phyloP scores from a whole-genome alignment of 2,329 filamentous ascomycete species.

The Fusarium heterosporum region DNA sequence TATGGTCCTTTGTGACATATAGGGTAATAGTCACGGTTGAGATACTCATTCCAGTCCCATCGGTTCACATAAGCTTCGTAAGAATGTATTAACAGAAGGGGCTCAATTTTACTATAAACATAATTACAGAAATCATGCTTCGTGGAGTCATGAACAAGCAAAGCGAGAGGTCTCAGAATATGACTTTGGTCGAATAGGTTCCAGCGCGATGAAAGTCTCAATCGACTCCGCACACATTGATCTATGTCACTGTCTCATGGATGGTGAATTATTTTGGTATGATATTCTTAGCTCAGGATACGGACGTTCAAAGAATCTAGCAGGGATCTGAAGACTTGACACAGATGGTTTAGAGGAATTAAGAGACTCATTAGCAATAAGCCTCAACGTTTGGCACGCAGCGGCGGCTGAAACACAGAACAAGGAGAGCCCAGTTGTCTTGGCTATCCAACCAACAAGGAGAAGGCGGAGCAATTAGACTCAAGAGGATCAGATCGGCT shows the following conservation, averaged over 20 bases:
- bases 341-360: not conserved
- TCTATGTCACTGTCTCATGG: not conserved
- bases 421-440: not conserved
- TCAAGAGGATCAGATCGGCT: conserved; percentile 28
- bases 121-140: not conserved
- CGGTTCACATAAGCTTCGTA: not conserved
- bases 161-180: too few species aligned
- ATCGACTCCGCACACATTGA: not conserved
- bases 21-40: not conserved
- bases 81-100: too few species aligned
- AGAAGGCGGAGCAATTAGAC: conserved; percentile 24
- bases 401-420: not conserved
- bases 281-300: not conserved
- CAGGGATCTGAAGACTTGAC: not conserved
- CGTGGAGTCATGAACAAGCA: not conserved
- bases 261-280: not conserved
- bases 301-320: not conserved
- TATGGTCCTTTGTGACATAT: not conserved
- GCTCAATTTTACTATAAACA: too few species aligned
- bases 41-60: not conserved
- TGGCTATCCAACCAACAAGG: conserved; percentile 3
- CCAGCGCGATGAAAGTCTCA: not conserved
- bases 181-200: not conserved
- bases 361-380: too few species aligned
- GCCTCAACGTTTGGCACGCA: not conserved